Conservation (phyloP, 2,329 filamentous ascomycete species). For the Aureobasidium pullulans region DNA sequence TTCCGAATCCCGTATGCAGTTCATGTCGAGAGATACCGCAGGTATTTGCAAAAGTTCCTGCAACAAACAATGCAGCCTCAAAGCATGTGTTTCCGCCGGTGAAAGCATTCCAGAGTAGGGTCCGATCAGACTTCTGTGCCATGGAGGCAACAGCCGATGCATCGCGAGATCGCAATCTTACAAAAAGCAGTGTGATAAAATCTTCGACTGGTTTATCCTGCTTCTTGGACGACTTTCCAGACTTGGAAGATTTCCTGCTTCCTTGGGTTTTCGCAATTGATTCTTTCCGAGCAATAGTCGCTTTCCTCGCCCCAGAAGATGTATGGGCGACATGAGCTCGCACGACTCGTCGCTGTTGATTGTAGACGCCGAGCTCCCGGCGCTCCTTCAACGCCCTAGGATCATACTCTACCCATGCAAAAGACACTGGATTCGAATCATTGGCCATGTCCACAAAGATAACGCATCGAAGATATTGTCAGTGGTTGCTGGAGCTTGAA, state of each 20-base stretch:
- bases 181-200: not conserved
- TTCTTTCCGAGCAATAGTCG: conserved; percentile 18
- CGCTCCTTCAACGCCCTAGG: not conserved
- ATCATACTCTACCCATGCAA: conserved; percentile 9
- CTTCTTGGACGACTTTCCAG: not conserved
- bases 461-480: not conserved
- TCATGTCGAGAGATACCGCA: conserved; percentile 14
- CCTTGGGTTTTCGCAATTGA: not conserved
- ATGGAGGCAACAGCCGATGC: conserved; percentile 15
- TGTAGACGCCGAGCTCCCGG: not conserved
- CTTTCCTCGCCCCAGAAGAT: conserved; percentile 18
- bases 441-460: not conserved
- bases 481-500: too few relatives aligned
- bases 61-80: conserved; percentile 19
- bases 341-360: not conserved
- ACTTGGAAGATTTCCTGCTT: not conserved
- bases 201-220: not conserved
- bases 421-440: not conserved
- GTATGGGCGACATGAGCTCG: conserved; percentile 6
- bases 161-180: conserved; percentile 13
- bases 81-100: conserved; percentile 18
- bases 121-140: conserved; percentile 17
- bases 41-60: conserved; percentile 19
- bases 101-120: conserved; percentile 17
- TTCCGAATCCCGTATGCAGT: conserved; percentile 17